Evolutionary conservation across 2,329 filamentous ascomycete genomes (phyloP), one percentile per base, ranked within the genome.

Genomic region (Curvularia eragrostidis): DNA sequence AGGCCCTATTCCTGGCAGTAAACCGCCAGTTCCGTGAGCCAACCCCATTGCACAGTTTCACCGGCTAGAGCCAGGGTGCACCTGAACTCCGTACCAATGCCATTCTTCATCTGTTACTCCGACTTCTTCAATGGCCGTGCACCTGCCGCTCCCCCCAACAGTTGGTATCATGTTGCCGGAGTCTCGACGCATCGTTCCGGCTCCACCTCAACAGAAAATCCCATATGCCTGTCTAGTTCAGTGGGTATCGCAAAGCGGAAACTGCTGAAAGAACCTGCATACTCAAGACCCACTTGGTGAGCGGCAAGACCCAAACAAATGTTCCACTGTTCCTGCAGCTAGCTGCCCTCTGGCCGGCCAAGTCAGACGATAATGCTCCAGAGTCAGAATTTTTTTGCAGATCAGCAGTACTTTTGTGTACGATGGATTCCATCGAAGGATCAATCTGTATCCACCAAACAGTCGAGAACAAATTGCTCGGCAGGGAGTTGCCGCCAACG

Each of bases 241-340:
- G 43, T 46, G n/a, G 43, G 3, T 46, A 46, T 46, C 26, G 26
- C 43, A 46, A 34, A 34, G 43, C 32, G 43, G 26, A 15, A 46
- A 46, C 15, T 5, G 7, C 43, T 15, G 9, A 30, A 19, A 46
- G 24, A 18, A 46, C 43, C 43, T 46, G 43, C 43, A 46, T 46
- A 46, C 43, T 19, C 32, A 32, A 46, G 43, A 32, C 26, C 42
- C 43, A 26, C 28, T 9, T 28, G n/a, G 18, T 9, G 43, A 18
- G 26, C 43, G 26, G 43, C 26, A 32, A 36, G 26, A 46, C 43
- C 43, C 43, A 21, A 6, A 21, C 13, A 41, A 23, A 12, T 38
- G 23, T 30, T 24, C 52, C 52, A 49, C 52, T 48, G 19, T 48
- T 26, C 52, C 44, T 38, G 52, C 38, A 54, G 34, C 43, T 34